Evolutionary conservation across 495 filamentous ascomycete species (phyloP), one percentile per base, ranked within the genome.

Genomic region (Xylaria cubensis): DNA sequence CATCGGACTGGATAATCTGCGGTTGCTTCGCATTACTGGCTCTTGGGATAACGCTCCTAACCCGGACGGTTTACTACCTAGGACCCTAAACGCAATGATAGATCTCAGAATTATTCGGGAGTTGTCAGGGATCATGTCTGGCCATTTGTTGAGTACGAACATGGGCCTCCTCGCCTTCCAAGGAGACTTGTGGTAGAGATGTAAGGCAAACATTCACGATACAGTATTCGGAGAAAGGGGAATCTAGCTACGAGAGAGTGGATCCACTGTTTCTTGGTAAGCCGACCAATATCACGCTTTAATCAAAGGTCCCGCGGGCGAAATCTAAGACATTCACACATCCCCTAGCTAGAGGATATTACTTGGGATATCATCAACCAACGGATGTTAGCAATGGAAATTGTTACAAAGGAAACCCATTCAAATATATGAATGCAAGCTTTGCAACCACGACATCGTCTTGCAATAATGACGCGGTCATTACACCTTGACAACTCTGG

Each of bases 121-220:
- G 15, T 46, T 46, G 21, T 64, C 9, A 26, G 29, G 61, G 21
- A 46, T 10, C 61, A 13, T 17, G 29, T 64, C 36, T 64, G 61
- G 39, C 61, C 61, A 6, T 39, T 5, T 19, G 19, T 64, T 19
- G 21, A 26, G 17, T 39, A 39, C 13, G 39, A 64, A 29, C 12
- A 64, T 24, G 61, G 61, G 36, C 10, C 61, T 15, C 61, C 61
- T 42, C 41, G 3, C 8, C 61, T 64, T 19, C 61, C 61, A 10
- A 21, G 34, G 12, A 10, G 46, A 10, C 58, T 62, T 10, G 12
- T 10, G 36, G 58, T 62, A 29, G 34, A 17, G 61, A 64, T 64
- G 19, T 44, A 65, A 19, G 44, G 44, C 44, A 17, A 24, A 10
- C 24, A 29, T 12, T 50, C 42, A 36, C 42, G n/a, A 36, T 65